Evolutionary conservation across 2,329 filamentous ascomycete genomes (phyloP), one percentile per base, ranked within the genome.

Genomic region (Cyphellophora attinorum): DNA sequence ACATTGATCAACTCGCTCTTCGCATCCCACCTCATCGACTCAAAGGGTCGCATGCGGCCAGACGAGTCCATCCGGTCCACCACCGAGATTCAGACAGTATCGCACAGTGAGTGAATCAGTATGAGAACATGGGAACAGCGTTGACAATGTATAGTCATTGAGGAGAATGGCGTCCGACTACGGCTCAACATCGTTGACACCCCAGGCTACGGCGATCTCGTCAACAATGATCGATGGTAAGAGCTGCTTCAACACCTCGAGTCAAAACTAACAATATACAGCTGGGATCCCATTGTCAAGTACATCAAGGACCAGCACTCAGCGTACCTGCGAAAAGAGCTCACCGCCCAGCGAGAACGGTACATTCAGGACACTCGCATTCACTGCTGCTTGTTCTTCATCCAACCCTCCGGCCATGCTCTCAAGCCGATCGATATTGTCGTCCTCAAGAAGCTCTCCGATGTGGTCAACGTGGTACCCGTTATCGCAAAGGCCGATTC

Each of bases 221-320:
- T 98, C 65, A 98, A 98, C 77, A 98, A 98, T 65, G 91, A 98
- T 70, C 83, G 91, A 74, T 98, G 91, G 68, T 71, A 59, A 48
- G 49, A 34, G 12, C 33, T 19, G 27, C n/a, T n/a, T n/a, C n/a
- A n/a, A n/a, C n/a, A n/a, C n/a, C n/a, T n/a, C 17, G 10, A 37
- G 12, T 13, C 27, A 28, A 25, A 41, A 46, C 54, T 49, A 33
- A 40, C 31, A 35, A 23, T 31, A 12, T 45, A 16, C 25, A 71
- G 67, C 79, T 98, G 91, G 91, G 91, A 98, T 60, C 91, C 91
- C 46, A 98, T 98, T 61, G 89, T 98, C 74, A 98, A 98, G 74
- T 98, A 98, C 69, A 98, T 98, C 76, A 98, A 98, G 76, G 91
- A 98, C 67, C 91, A 98, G 72, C 91, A 98, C 74, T 95, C 86